Conservation (phyloP, 352 stramenopile species). For the Phytophthora cactorum region DNA sequence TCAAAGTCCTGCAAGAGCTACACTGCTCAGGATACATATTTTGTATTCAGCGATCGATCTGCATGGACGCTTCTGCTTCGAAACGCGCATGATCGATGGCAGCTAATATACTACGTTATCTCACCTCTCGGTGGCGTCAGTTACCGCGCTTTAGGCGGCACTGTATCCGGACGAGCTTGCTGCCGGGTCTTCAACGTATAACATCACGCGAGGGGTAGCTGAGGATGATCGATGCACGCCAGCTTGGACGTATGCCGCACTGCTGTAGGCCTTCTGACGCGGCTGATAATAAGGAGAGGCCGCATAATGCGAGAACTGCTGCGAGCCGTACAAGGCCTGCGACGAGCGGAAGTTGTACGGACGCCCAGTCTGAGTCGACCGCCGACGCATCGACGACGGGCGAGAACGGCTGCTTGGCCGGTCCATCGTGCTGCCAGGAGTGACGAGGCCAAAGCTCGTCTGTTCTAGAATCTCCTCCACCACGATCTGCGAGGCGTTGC, state of each 20-base stretch:
- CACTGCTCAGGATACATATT: slow-evolving; percentile 22
- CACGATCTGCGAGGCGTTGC: slow-evolving; percentile 47
- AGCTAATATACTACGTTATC: slow-evolving; percentile 27
- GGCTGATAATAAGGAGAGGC: slow-evolving; percentile 33
- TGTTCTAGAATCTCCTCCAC: slow-evolving; percentile 47
- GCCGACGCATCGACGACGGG: slow-evolving; percentile 30
- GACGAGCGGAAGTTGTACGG: slow-evolving; percentile 20
- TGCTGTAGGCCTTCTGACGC: slow-evolving; percentile 38
- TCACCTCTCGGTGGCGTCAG: slow-evolving; percentile 5
- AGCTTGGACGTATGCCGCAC: slow-evolving; percentile 10
- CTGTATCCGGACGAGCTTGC: slow-evolving; percentile 24
- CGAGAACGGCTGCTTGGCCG: slow-evolving; percentile 21
- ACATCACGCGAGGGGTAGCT: slow-evolving; percentile 30
- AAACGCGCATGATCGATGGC: slow-evolving; percentile 5
- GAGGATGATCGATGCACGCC: slow-evolving; percentile 29
- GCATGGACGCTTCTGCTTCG: slow-evolving; percentile 20
- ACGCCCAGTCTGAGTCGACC: slow-evolving; percentile 34
- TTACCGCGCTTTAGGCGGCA: slow-evolving; percentile 12
- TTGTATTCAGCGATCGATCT: slow-evolving; percentile 8
- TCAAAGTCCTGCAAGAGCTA: slow-evolving; percentile 5
- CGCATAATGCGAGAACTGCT: slow-evolving; percentile 30
- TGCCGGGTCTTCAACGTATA: slow-evolving; percentile 38
- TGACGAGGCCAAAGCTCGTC: slow-evolving; percentile 32
- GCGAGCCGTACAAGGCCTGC: slow-evolving; percentile 17
- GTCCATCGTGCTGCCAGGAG: slow-evolving; percentile 17